These are phyloP conservation scores for Psilocybe cyanescens DNA, from an alignment of 768 basidiomycete genomes.

Conservation along the genomic window DNA sequence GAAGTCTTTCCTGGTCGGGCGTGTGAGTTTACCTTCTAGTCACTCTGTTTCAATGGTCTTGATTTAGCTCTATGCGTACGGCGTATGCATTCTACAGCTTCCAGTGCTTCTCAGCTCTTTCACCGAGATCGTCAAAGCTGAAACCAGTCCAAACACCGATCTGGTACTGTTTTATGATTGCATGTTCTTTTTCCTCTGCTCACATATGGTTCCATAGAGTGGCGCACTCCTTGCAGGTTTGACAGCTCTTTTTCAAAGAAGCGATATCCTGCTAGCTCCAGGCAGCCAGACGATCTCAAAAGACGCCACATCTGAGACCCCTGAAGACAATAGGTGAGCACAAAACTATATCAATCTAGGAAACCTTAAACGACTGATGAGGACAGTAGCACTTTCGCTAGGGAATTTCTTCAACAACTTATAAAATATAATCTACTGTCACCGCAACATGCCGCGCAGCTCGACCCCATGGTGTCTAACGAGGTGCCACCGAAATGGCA, in stretches of 20 bases:
- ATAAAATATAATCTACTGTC: constrained; percentile 58
- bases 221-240: constrained; percentile 54
- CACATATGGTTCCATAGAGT: constrained; percentile 33
- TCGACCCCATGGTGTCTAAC: constrained; percentile 55
- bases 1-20: constrained; percentile 73
- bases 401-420: constrained; percentile 61
- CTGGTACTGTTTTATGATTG: constrained; percentile 47
- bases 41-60: not conserved
- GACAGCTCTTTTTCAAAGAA: constrained; percentile 48
- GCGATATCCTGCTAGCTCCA: constrained; percentile 53
- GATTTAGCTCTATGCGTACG: constrained; percentile 27
- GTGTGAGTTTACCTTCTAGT: constrained; percentile 48
- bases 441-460: constrained; percentile 47
- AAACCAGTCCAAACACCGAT: constrained; percentile 55
- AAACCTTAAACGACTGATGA: not conserved
- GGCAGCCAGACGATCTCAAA: constrained; percentile 52
- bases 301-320: constrained; percentile 26
- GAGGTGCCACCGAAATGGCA: constrained; percentile 53
- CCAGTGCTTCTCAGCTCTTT: constrained; percentile 62
- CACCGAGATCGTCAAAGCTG: constrained; percentile 54
- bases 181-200: not conserved
- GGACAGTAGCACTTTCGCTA: constrained; percentile 34
- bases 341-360: not conserved
- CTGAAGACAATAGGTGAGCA: constrained; percentile 35
- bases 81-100: constrained; percentile 43